A percentile compares a stretch with the other conserved stretches of the same genome.
phyloP scores from a whole-genome alignment of 768 basidiomycete species.

The Zangia roseola region DNA sequence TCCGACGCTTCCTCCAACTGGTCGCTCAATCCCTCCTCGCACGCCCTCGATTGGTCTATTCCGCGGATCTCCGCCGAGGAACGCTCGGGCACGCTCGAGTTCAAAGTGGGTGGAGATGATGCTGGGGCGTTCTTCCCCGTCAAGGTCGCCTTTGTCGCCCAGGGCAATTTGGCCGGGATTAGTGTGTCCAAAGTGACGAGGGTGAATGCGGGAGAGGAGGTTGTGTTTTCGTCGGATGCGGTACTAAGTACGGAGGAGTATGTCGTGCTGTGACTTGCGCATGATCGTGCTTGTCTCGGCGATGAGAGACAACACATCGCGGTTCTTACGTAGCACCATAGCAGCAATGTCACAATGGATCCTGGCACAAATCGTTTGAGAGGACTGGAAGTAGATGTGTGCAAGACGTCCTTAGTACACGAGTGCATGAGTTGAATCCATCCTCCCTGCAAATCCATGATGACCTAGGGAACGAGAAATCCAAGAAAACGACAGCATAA shows the following conservation, averaged over 20 bases:
- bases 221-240: conserved; percentile 55
- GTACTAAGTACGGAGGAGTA: conserved; percentile 57
- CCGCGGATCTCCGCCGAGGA: conserved; percentile 61
- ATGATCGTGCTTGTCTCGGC: no score
- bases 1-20: conserved; percentile 67
- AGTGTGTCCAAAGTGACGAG: conserved; percentile 58
- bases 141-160: conserved; percentile 72
- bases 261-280: conserved; percentile 41
- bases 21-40: conserved; percentile 75
- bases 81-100: conserved; percentile 85
- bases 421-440: neutral
- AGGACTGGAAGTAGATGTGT: neutral
- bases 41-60: conserved; percentile 85
- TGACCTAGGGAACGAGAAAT: neutral
- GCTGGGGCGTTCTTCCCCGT: conserved; percentile 90
- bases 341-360: neutral
- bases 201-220: conserved; percentile 47
- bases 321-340: no score
- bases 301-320: no score
- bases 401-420: neutral
- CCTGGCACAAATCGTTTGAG: neutral
- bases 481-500: neutral
- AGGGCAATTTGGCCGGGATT: conserved; percentile 80
- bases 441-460: neutral
- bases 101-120: conserved; percentile 85